Evolutionary conservation across 2,329 filamentous ascomycete genomes (phyloP).

Genomic region (Dendrostoma leiphaemia): DNA sequence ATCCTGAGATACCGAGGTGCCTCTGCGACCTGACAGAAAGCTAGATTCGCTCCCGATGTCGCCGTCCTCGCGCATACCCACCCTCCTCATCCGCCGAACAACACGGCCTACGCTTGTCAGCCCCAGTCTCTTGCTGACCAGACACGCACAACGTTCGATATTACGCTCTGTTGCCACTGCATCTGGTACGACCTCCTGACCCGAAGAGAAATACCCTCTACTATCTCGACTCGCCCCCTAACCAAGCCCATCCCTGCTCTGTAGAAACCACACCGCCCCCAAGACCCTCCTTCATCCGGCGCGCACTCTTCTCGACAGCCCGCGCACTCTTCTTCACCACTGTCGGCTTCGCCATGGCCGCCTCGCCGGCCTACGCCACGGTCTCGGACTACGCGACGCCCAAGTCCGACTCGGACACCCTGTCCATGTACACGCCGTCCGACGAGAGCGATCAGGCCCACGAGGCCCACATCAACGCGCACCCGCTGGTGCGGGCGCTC

Average conservation of each 20-base stretch:
- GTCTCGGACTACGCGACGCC: conserved; percentile 49
- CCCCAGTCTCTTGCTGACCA: not conserved
- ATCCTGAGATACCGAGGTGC: too few relatives aligned
- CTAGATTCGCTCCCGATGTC: conserved; percentile 10
- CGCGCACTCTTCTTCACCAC: conserved; percentile 46
- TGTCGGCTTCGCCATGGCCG: conserved; percentile 56
- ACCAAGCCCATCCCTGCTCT: not conserved
- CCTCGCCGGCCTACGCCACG: conserved; percentile 48
- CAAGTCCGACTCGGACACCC: conserved; percentile 68
- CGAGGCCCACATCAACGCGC: conserved; percentile 71
- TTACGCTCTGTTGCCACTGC: conserved; percentile 19
- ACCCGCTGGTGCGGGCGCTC: conserved; percentile 70
- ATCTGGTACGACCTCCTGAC: conserved; percentile 17
- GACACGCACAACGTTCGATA: not conserved
- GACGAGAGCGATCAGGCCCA: conserved; percentile 58
- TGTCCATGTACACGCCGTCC: conserved; percentile 60
- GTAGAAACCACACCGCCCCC: conserved; percentile 21
- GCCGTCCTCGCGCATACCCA: not conserved
- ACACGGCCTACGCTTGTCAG: not conserved
- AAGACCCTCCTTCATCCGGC: conserved; percentile 39
- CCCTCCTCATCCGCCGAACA: conserved; percentile 9
- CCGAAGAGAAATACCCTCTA: not conserved
- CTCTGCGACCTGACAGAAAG: not conserved
- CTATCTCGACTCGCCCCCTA: not conserved
- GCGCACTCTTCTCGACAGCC: conserved; percentile 43